Base-by-base conservation (phyloP, 345 rosid genomes). In the Euphorbia tirucalli region DNA sequence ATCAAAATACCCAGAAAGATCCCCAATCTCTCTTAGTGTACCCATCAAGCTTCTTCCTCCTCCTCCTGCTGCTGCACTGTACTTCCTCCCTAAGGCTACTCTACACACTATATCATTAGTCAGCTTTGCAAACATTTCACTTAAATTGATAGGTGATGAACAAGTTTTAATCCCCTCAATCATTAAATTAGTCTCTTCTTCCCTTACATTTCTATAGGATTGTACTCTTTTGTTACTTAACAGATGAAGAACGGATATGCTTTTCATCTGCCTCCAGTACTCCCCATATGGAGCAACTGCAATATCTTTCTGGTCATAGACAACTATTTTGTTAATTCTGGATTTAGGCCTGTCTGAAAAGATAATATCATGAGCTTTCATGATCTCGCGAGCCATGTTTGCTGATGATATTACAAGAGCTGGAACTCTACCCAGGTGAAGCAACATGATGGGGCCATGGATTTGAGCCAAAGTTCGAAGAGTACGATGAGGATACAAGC, bases 211-310 rank as follows among this genome's bases (percentile, higher is more conserved):
- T 11, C 63, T 69, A 59, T 83, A 86, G 5, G 87, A 72, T 0
- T 76, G 79, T 10, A 87, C 90, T 73, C 79, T 86, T 72, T 70
- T 84, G 77, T 55, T 79, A 79, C 82, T 89, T 5, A 89, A 75
- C 50, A 91, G 83, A 54, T 83, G 85, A 5, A 82, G 50, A 8
- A 85, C 79, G 48, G 82, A 77, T 2, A 86, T 54, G 68, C 87
- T 83, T 75, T 80, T 89, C 71, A 85, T 75, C 59, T 87, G 87
- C 59, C 92, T 82, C 97, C 92, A 89, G 44, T 89, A 87, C 64
- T 91, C 90, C 9, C 91, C 90, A 28, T 89, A 86, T 1, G 89
- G 85, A 2, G 91, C 84, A 3, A 37, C 2, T 0, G 87, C 27
- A 7, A 88, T 28, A 25, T 87, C 88, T 28, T 80, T 78, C 19